These are phyloP conservation scores for Euphorbia lathyris DNA, from an alignment of 345 rosid genomes.

Conservation along the genomic window DNA sequence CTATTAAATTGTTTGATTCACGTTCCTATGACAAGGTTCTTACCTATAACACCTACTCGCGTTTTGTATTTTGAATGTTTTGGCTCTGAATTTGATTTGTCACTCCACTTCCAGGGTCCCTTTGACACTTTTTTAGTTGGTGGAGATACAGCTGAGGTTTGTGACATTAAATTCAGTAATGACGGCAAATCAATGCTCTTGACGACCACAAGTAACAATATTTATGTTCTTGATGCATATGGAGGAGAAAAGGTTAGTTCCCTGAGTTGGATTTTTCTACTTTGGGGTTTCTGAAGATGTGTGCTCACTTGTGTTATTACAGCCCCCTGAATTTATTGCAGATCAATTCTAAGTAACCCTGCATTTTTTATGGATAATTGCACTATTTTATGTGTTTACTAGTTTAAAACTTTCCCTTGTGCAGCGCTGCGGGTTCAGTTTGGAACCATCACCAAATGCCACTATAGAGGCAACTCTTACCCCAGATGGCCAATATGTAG, in stretches of 20 bases:
- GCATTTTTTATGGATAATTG: not conserved
- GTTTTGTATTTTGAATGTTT: not conserved
- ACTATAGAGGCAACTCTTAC: conserved; percentile 86
- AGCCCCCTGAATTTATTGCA: not conserved
- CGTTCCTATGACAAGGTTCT: conserved; percentile 90
- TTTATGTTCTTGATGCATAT: conserved; percentile 93
- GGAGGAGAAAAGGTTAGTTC: conserved; percentile 87
- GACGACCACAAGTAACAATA: conserved; percentile 78
- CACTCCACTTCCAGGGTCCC: conserved; percentile 66
- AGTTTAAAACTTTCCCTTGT: conserved; percentile 15
- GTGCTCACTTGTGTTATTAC: not conserved
- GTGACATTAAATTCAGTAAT: conserved; percentile 94
- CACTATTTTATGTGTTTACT: not conserved
- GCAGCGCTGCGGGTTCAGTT: conserved; percentile 87
- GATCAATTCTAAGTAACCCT: not conserved
- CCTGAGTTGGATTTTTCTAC: not conserved
- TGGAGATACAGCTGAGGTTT: conserved; percentile 94
- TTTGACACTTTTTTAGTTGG: conserved; percentile 96
- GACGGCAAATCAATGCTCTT: conserved; percentile 96
- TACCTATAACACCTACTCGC: not conserved
- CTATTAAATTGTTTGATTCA: conserved; percentile 91
- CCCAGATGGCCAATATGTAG: conserved; percentile 91
- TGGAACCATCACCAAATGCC: conserved; percentile 83
- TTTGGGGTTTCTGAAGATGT: not conserved
- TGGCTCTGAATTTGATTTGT: conserved; percentile 16